A percentile compares a stretch with the other conserved stretches of the same genome.
Evolutionary conservation across 805 yeast species (phyloP).

Genomic region (Wickerhamomyces bovis): DNA sequence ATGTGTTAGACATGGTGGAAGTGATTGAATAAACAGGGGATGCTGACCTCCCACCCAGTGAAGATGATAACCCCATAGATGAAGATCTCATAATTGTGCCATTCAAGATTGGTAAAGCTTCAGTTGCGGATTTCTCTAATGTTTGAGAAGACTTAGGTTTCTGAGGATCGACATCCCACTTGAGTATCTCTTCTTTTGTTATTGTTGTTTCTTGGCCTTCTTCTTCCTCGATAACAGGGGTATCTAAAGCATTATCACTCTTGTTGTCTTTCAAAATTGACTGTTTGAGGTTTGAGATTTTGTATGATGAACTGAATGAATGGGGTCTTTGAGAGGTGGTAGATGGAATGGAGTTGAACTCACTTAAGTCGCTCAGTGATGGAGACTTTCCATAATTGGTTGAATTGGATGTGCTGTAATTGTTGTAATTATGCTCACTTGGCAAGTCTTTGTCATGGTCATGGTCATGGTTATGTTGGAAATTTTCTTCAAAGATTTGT

Average conservation of each 20-base stretch:
- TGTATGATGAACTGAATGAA: conserved; percentile 10
- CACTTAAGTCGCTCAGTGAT: conserved; percentile 23
- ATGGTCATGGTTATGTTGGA: conserved; percentile 14
- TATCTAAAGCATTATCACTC: neutral
- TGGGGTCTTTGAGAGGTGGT: conserved; percentile 6
- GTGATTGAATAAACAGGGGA: conserved; percentile 21
- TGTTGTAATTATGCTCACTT: conserved; percentile 2
- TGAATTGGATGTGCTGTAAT: conserved; percentile 25
- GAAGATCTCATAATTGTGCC: neutral
- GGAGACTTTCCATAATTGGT: conserved; percentile 25
- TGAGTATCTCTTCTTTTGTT: conserved; percentile 15
- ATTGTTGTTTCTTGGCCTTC: conserved; percentile 8
- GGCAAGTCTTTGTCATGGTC: conserved; percentile 1
- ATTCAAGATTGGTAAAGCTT: conserved; percentile 12
- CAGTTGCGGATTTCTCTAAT: neutral
- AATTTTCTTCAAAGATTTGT: conserved; percentile 11
- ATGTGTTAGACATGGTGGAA: conserved; percentile 12
- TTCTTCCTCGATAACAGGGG: conserved; percentile 16
- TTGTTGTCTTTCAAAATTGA: conserved; percentile 9
- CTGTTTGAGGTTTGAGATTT: conserved; percentile 14
- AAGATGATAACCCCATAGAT: conserved; percentile 2
- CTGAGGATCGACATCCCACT: conserved; percentile 13
- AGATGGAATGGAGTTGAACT: conserved; percentile 12
- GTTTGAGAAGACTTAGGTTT: neutral
- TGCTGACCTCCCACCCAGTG: conserved; percentile 14